phyloP scores from a whole-genome alignment of 2,329 filamentous ascomycete species.

The Chaetoscypha palmicola region DNA sequence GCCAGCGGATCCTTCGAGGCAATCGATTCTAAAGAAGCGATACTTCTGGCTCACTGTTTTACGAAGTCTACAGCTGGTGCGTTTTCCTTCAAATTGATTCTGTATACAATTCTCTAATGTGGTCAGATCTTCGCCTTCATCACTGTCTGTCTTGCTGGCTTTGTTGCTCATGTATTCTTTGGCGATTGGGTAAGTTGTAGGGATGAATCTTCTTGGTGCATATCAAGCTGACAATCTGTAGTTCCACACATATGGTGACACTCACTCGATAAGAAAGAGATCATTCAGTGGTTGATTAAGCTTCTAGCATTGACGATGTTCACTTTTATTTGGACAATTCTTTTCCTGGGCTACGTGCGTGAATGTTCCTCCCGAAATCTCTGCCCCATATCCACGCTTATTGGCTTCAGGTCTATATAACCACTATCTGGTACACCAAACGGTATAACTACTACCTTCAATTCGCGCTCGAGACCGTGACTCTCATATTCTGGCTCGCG shows the following conservation, averaged over 20 bases:
- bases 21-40: background rate
- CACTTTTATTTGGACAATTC: constrained; percentile 9
- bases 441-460: constrained; percentile 9
- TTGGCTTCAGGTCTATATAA: constrained; percentile 7
- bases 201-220: too few species aligned
- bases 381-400: background rate
- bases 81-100: background rate
- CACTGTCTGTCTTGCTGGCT: constrained; percentile 5
- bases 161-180: constrained; percentile 5
- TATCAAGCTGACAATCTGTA: background rate
- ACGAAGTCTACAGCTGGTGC: constrained; percentile 4
- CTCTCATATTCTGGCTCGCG: constrained; percentile 8
- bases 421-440: constrained; percentile 3
- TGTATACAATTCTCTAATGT: background rate
- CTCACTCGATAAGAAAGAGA: too few species aligned
- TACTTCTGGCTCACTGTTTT: constrained; percentile 7
- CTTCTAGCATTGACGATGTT: background rate
- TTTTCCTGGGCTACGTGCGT: constrained; percentile 11
- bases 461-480: constrained; percentile 7
- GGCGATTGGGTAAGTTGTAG: constrained; percentile 10
- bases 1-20: background rate
- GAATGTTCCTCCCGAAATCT: background rate
- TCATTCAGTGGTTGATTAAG: too few species aligned
- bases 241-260: constrained; percentile 3
- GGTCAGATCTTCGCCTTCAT: constrained; percentile 7